Evolutionary conservation across 2,329 filamentous ascomycete genomes (phyloP).

Genomic region (Paramyrothecium sp.): DNA sequence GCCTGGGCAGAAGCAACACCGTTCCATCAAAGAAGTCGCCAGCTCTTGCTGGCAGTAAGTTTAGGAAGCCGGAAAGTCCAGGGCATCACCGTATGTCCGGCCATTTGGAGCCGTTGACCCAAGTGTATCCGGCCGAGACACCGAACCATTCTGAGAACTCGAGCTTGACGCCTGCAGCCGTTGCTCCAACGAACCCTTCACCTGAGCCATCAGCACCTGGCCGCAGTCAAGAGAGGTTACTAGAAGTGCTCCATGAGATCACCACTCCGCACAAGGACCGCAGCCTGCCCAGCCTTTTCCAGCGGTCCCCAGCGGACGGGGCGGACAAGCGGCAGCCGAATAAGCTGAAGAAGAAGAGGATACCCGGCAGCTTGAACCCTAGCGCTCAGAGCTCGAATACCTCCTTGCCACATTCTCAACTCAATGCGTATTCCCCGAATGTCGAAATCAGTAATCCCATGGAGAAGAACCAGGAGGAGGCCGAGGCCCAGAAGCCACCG

Average conservation of each 20-base stretch:
- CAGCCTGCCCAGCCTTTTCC: slow-evolving; percentile 68
- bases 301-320: slow-evolving; percentile 61
- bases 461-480: slow-evolving; percentile 29
- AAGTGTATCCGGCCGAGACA: slow-evolving; percentile 23
- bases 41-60: slow-evolving; percentile 64
- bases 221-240: slow-evolving; percentile 48
- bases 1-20: slow-evolving; percentile 75
- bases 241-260: slow-evolving; percentile 37
- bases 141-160: slow-evolving; percentile 20
- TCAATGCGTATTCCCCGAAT: slow-evolving; percentile 43
- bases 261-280: slow-evolving; percentile 64
- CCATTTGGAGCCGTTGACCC: slow-evolving; percentile 36
- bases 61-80: slow-evolving; percentile 43
- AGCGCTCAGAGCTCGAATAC: slow-evolving; percentile 89
- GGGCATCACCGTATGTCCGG: slow-evolving; percentile 26
- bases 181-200: slow-evolving; percentile 20
- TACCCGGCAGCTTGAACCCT: slow-evolving; percentile 73
- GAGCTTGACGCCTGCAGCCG: slow-evolving; percentile 20
- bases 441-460: slow-evolving; percentile 45
- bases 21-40: slow-evolving; percentile 89
- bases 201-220: slow-evolving; percentile 29
- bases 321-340: slow-evolving; percentile 75
- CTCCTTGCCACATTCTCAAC: slow-evolving; percentile 56
- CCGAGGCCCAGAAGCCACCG: slow-evolving; percentile 12
- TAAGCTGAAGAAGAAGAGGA: slow-evolving; percentile 84